phyloP scores from a whole-genome alignment of 2,329 filamentous ascomycete genomes.

The Juglanconis juglandina region DNA sequence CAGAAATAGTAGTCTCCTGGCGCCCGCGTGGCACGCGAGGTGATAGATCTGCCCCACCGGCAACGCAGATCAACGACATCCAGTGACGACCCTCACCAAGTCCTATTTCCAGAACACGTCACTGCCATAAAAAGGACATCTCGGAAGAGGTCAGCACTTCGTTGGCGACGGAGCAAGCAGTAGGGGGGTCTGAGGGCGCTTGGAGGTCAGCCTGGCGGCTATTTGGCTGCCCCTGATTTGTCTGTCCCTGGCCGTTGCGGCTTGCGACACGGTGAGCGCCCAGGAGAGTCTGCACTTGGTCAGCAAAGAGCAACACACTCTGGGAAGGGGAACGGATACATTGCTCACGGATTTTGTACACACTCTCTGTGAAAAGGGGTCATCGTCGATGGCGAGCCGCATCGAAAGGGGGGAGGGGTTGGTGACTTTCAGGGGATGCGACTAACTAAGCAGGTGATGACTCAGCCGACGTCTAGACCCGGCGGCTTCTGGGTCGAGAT shows the following conservation, averaged over 20 bases:
- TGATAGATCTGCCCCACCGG: background rate
- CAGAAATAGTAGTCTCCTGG: background rate
- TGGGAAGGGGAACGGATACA: background rate
- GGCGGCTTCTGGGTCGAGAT: too few species aligned
- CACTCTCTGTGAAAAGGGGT: background rate
- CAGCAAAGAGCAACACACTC: background rate
- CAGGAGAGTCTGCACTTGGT: background rate
- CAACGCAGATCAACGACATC: background rate
- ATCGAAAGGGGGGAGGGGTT: too few species aligned
- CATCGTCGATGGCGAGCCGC: background rate
- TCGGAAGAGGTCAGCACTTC: background rate
- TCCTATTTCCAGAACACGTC: background rate
- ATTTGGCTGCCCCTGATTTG: conserved; percentile 15
- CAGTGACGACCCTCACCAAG: background rate
- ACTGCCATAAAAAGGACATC: too few species aligned
- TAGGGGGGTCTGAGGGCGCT: conserved; percentile 9
- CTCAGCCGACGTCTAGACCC: too few species aligned
- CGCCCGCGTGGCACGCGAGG: conserved; percentile 1
- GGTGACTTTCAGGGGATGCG: too few species aligned
- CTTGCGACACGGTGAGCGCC: background rate
- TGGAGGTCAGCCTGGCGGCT: conserved; percentile 15
- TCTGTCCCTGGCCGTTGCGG: background rate
- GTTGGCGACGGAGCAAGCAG: conserved; percentile 1
- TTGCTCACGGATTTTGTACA: too few species aligned
- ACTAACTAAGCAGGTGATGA: too few species aligned